Conservation (phyloP, 78 protist genomes). For the Andalucia godoyi region DNA sequence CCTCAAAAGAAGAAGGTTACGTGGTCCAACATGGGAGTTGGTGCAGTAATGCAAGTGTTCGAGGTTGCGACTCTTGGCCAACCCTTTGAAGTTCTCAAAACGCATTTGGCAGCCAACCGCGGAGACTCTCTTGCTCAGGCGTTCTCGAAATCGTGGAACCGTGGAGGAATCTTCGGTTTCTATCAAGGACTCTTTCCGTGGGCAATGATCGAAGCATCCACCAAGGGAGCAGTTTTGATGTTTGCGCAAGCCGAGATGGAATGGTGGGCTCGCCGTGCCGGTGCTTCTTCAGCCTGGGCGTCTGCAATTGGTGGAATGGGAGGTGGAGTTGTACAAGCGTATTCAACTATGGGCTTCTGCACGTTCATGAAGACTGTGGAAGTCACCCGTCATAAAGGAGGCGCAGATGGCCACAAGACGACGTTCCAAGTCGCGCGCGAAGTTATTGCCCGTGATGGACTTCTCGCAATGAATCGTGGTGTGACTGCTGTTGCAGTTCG, state of each 20-base stretch:
- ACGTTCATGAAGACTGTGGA: slow-evolving; percentile 22
- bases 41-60: background rate
- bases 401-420: background rate
- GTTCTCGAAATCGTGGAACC: background rate
- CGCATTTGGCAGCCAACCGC: slow-evolving; percentile 8
- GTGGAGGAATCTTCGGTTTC: slow-evolving; percentile 13
- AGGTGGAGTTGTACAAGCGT: slow-evolving; percentile 13
- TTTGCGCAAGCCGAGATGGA: background rate
- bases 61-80: slow-evolving; percentile 15
- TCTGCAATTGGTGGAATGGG: background rate
- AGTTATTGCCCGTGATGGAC: background rate
- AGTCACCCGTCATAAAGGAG: slow-evolving; percentile 5
- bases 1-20: background rate
- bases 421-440: slow-evolving; percentile 4
- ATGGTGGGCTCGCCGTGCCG: background rate
- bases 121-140: background rate
- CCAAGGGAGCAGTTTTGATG: slow-evolving; percentile 11
- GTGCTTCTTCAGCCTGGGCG: background rate
- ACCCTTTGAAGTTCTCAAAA: slow-evolving; percentile 11
- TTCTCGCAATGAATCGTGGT: slow-evolving; percentile 3
- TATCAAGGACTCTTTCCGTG: slow-evolving; percentile 21
- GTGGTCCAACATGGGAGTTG: background rate
- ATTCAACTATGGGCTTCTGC: slow-evolving; percentile 15
- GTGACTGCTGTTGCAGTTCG: slow-evolving; percentile 13
- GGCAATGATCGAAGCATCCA: slow-evolving; percentile 9